These are phyloP conservation scores for Parastagonospora avenae DNA, from an alignment of 2,329 filamentous ascomycete genomes.

Conservation along the genomic window DNA sequence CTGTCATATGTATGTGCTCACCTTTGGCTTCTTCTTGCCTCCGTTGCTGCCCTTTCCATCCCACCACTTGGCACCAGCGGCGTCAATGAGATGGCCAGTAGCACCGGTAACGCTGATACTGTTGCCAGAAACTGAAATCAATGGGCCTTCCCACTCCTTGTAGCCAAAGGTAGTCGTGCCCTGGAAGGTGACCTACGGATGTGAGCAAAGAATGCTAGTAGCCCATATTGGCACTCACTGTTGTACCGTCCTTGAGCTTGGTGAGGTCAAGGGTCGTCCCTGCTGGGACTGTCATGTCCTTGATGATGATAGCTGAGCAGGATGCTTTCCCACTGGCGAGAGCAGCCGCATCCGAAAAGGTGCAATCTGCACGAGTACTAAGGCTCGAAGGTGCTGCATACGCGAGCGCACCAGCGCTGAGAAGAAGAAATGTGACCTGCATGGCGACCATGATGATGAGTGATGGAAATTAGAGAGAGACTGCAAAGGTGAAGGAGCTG, in stretches of 20 bases:
- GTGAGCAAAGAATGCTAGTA: not conserved
- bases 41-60: constrained; percentile 54
- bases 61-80: constrained; percentile 60
- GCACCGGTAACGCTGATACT: constrained; percentile 65
- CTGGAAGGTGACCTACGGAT: constrained; percentile 61
- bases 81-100: constrained; percentile 61
- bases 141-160: constrained; percentile 67
- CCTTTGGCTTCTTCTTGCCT: constrained; percentile 52
- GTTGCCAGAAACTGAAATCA: constrained; percentile 64
- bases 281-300: constrained; percentile 61
- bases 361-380: constrained; percentile 52
- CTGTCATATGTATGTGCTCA: constrained; percentile 1
- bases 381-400: constrained; percentile 38
- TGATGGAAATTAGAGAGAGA: constrained; percentile 8
- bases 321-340: constrained; percentile 56
- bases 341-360: constrained; percentile 58
- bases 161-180: constrained; percentile 72
- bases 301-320: constrained; percentile 62
- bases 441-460: constrained; percentile 27
- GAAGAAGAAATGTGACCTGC: constrained; percentile 23
- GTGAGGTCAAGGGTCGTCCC: constrained; percentile 65
- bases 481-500: constrained; percentile 7
- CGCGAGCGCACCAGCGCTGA: constrained; percentile 37
- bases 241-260: constrained; percentile 57
- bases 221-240: constrained; percentile 28